Evolutionary conservation across 116 monocot genomes (phyloP), one percentile per base, ranked within the genome.

Genomic region (Zostera marina): DNA sequence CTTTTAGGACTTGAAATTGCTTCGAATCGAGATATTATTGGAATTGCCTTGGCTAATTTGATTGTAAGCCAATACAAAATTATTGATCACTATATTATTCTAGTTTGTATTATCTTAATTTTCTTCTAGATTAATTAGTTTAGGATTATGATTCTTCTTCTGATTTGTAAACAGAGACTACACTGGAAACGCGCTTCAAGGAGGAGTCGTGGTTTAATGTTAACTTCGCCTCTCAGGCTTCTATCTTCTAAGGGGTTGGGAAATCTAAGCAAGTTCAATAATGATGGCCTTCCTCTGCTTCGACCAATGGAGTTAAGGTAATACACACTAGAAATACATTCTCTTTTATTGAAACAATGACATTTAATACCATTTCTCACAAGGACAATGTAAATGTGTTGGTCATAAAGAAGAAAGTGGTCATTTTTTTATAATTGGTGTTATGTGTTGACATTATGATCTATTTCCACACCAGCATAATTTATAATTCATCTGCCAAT

Each of bases 101-200:
- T 47, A 14, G 32, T n/a, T 20, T 62, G 12, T 47, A 3, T 11
- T 5, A 54, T 54, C 26, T 54, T 10, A 47, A 46, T 14, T 45
- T 62, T 2, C 46, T 61, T 57, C 55, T 20, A 49, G 9, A 8
- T 2, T 49, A 17, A 8, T 49, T 49, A n/a, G n/a, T n/a, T 15
- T 4, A 49, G 42, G 40, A 60, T 44, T 11, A 60, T 12, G 6
- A 21, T 60, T 21, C 10, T 54, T 22, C 54, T 54, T 9, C 14
- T n/a, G n/a, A n/a, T n/a, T n/a, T n/a, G n/a, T 54, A 13, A 22
- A 54, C 54, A 84, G 84, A 84, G 84, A 64, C 74, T 84, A 68
- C 66, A 84, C 56, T 84, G 84, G 84, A 84, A 80, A 60, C 73
- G 80, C 61, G 76, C 84, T 44, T 84, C 80, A 15, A 84, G 52